Percentiles rank a stretch among this genome's conserved stretches.
Evolutionary conservation across 2,329 filamentous ascomycete genomes (phyloP).

Genomic region (Domatiomyces catenatus): DNA sequence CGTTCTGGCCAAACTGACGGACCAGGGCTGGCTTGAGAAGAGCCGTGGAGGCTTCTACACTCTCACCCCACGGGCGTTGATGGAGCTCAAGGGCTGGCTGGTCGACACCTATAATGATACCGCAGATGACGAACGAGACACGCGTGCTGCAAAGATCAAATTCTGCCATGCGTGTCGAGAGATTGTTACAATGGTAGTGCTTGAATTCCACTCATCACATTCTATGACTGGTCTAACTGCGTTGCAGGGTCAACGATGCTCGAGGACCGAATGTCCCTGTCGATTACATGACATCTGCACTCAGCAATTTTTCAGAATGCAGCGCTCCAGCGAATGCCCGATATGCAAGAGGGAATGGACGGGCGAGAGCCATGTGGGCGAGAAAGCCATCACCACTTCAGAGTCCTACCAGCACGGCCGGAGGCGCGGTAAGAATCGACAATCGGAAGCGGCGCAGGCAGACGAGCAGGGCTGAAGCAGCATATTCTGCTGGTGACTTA

Average conservation of each 20-base stretch:
- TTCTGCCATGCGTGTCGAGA: conserved; percentile 78
- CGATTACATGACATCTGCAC: conserved; percentile 66
- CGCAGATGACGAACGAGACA: conserved; percentile 36
- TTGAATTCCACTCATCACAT: background rate
- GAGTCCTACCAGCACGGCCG: conserved; percentile 19
- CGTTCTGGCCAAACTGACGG: conserved; percentile 53
- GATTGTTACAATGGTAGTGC: conserved; percentile 56
- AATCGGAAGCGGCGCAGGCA: conserved; percentile 1
- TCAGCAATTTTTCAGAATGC: conserved; percentile 55
- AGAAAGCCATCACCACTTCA: conserved; percentile 30
- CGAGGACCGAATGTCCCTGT: conserved; percentile 48
- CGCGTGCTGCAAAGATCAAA: conserved; percentile 50
- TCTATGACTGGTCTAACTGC: background rate
- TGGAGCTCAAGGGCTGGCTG: conserved; percentile 75
- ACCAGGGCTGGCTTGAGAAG: conserved; percentile 72
- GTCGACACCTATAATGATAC: conserved; percentile 78
- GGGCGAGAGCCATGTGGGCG: conserved; percentile 37
- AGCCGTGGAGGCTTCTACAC: conserved; percentile 58
- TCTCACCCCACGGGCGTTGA: conserved; percentile 58
- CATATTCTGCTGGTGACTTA: background rate
- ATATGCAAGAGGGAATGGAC: conserved; percentile 38
- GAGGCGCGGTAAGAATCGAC: conserved; percentile 16
- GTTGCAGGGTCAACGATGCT: conserved; percentile 55
- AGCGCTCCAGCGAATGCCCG: conserved; percentile 49
- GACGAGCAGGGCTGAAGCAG: conserved; percentile 4